Base-by-base conservation (phyloP, 257 asterid species). In the Gentiana macrophylla region DNA sequence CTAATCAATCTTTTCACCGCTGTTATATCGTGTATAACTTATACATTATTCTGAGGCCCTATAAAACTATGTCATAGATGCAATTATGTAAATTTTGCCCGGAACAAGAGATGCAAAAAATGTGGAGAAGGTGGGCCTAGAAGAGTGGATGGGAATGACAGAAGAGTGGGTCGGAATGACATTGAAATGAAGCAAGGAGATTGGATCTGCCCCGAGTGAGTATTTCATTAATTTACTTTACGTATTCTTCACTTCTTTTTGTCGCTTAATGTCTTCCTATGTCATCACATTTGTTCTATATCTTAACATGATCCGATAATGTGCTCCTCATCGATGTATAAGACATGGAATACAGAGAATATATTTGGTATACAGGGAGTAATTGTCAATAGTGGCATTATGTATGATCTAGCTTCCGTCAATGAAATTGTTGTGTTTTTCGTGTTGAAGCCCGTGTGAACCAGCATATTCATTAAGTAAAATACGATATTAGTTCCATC, bases 141-240 rank as follows among this genome's bases (percentile, higher is more conserved):
- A 46, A 50, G 53, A n/a, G 58, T 51, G 37, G 55, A n/a, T 50
- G 48, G 41, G 52, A 46, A 49, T 45, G 24, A 24, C 24, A 70
- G 47, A 46, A 50, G 53, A n/a, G 58, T 51, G 37, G 55, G 24
- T 50, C 44, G 41, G 52, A 48, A 50, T 41, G 58, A 60, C 56
- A 56, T 38, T 36, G 72, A 71, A 52, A 64, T 61, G 68, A 72
- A 72, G 76, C 63, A 53, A 61, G 79, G 84, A 63, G 79, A 73
- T 66, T 81, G 78, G 77, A 44, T 62, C 56, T 71, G 75, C 63
- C 37, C 71, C 2, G 56, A 48, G 74, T 67, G 69, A 55, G 71
- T 70, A 32, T 48, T 63, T 33, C 37, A 32, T 34, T 52, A 15
- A n/a, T 12, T 35, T 35, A 35, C 32, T 35, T 53, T 33, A 53